A percentile compares a stretch with the other conserved stretches of the same genome.
Conservation (phyloP, 805 yeast genomes). For the Yamadazyma paraphyllophila region DNA sequence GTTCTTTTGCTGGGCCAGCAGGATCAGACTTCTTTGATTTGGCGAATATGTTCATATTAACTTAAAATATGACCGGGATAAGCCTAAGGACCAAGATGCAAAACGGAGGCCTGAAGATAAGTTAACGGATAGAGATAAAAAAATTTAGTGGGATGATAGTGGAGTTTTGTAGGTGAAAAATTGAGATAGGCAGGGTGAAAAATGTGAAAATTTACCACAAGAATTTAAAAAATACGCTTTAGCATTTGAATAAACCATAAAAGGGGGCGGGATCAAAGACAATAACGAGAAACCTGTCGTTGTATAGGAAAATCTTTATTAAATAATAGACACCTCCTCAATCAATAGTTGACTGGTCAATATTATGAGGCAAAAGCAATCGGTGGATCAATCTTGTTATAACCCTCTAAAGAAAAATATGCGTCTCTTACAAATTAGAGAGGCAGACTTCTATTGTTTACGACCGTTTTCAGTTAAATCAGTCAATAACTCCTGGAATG, state of each 20-base stretch:
- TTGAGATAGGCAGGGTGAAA: constrained; percentile 8
- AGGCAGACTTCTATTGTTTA: neutral
- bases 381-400: neutral
- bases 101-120: neutral
- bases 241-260: neutral
- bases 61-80: too few relatives aligned
- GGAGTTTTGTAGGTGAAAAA: constrained; percentile 4
- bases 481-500: neutral
- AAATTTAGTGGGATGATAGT: neutral
- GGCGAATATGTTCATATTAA: constrained; percentile 8
- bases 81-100: too few relatives aligned
- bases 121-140: neutral
- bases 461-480: constrained; percentile 1
- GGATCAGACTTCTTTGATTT: constrained; percentile 6
- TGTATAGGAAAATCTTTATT: neutral
- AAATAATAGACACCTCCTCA: neutral
- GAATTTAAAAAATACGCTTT: constrained; percentile 4
- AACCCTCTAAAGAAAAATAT: neutral
- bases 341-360: neutral
- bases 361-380: neutral
- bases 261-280: constrained; percentile 5
- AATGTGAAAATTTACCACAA: constrained; percentile 6
- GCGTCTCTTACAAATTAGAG: neutral
- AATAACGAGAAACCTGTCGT: neutral
- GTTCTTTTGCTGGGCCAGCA: constrained; percentile 4